Evolutionary conservation across 176 grass and related monocot genomes (phyloP), one percentile per base, ranked within the genome.

Genomic region (Musa beccarii): DNA sequence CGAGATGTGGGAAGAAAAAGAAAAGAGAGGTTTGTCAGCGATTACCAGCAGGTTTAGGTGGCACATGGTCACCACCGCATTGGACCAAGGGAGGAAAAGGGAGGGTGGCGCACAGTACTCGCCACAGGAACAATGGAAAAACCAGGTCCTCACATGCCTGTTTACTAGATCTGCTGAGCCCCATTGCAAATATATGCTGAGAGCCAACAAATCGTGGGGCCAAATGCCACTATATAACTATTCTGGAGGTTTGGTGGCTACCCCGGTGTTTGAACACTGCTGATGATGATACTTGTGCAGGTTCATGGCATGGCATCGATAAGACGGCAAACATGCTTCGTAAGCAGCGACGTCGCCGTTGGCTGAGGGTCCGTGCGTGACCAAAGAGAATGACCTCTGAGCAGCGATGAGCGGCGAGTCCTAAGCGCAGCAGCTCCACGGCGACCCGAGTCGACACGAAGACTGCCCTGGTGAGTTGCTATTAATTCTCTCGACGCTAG

Each of bases 91-190:
- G 53, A 20, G 17, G 49, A 53, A n/a, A 67, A 66, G 51, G 51
- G 10, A n/a, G 20, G 8, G 26, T 59, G 9, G 67, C 16, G 54
- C 5, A 43, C 2, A 12, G 74, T 71, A 71, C 20, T 53, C 56
- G 20, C 69, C n/a, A 73, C 57, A 73, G 50, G 21, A 65, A 22
- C 79, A 80, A 54, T 69, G 51, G 64, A 61, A 64, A 64, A 73
- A 66, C 19, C 68, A 54, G 69, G 69, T 28, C 69, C 13, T 73
- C 79, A 80, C 79, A 65, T 80, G 79, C 79, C 57, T 73, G 69
- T 29, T 29, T 63, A 72, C 55, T 80, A 72, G 78, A 72, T 72
- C 68, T 80, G 76, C 64, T 69, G 43, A 78, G 53, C 63, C 22
- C 52, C 76, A 68, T 78, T 78, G 53, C 66, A 53, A 68, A 55